phyloP scores from a whole-genome alignment of 2,329 filamentous ascomycete genomes.

The Trichoderma sp. region DNA sequence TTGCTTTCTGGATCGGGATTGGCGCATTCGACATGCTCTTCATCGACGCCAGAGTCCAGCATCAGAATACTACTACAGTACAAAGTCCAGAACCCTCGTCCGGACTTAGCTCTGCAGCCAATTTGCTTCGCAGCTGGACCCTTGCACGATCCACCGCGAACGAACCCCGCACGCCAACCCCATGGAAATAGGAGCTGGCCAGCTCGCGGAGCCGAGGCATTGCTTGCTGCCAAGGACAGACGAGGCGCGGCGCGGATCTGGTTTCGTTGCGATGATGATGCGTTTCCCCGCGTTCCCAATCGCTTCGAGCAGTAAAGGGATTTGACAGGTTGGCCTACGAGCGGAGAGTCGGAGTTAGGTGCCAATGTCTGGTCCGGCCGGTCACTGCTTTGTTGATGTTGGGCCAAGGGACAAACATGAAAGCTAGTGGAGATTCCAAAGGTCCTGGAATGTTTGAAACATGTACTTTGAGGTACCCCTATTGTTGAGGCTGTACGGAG shows the following conservation, averaged over 20 bases:
- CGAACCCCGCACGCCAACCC: conserved; percentile 13
- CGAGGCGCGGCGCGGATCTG: neutral
- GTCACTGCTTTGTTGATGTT: neutral
- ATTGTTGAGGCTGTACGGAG: neutral
- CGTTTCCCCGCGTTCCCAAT: neutral
- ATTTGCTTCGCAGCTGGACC: neutral
- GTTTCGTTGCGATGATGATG: conserved; percentile 1
- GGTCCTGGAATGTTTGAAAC: neutral
- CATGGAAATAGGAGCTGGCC: neutral
- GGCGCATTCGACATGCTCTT: neutral
- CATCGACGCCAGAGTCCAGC: neutral
- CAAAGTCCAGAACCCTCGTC: neutral
- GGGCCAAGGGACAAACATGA: neutral
- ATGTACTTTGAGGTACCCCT: neutral
- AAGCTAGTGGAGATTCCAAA: neutral
- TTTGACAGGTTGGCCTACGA: neutral
- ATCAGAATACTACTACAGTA: neutral
- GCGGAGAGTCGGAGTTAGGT: neutral
- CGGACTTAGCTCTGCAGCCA: neutral
- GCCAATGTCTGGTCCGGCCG: neutral
- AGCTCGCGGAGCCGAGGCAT: conserved; percentile 15
- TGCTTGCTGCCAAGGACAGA: neutral
- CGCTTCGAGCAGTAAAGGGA: neutral
- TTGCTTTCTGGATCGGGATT: neutral
- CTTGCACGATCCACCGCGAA: conserved; percentile 7